A percentile compares a stretch with the other conserved stretches of the same genome.
Conservation (phyloP, 805 yeast species). For the Candida coleopterorum region DNA sequence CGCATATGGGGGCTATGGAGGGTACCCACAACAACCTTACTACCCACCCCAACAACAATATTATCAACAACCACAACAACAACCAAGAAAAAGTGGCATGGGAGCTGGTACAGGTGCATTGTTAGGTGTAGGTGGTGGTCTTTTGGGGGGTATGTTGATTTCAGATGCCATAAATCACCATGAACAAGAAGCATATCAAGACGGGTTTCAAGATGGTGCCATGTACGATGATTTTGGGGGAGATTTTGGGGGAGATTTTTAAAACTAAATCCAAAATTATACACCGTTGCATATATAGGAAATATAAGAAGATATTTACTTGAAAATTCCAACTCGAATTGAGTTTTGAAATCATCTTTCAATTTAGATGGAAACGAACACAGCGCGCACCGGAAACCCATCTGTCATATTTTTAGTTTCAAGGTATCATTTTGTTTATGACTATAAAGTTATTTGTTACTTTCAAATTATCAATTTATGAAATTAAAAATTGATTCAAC, state of each 20-base stretch:
- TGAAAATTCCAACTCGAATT: too few relatives aligned
- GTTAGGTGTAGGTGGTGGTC: slow-evolving; percentile 48
- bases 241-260: slow-evolving; percentile 15
- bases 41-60: slow-evolving; percentile 15
- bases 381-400: too few relatives aligned
- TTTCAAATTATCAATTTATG: too few relatives aligned
- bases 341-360: too few relatives aligned
- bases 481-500: too few relatives aligned
- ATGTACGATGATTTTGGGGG: slow-evolving; percentile 30
- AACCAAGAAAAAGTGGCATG: slow-evolving; percentile 38
- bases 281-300: too few relatives aligned
- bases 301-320: too few relatives aligned
- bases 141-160: slow-evolving; percentile 56
- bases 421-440: too few relatives aligned
- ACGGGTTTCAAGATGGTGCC: slow-evolving; percentile 32
- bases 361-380: too few relatives aligned
- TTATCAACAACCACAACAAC: slow-evolving; percentile 16
- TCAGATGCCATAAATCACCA: slow-evolving; percentile 38
- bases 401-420: too few relatives aligned
- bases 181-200: slow-evolving; percentile 21
- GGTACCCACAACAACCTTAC: slow-evolving; percentile 12
- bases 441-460: too few relatives aligned
- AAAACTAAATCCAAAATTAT: too few relatives aligned
- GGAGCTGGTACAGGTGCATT: slow-evolving; percentile 45
- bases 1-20: slow-evolving; percentile 8